Evolutionary conservation across 2,329 filamentous ascomycete species (phyloP), one percentile per base, ranked within the genome.

Genomic region (Sclerotinia nivalis): DNA sequence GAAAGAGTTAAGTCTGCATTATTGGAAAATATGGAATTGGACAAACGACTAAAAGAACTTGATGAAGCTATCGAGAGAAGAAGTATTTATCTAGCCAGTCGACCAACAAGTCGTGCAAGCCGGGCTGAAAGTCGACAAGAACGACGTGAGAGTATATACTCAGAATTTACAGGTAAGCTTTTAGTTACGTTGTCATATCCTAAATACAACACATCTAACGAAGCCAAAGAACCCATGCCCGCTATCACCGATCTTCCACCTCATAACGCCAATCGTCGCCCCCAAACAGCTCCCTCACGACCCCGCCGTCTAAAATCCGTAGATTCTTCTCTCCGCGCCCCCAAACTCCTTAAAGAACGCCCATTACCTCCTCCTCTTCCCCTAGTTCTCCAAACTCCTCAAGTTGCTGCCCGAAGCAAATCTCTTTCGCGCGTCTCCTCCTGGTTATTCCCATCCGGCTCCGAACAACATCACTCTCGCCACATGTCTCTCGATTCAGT

Each of bases 401-500:
- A 67, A 2, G 84, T 85, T n/a, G 87, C 87, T 86, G 86, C 1
- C 77, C 89, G 89, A 81, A 90, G 89, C 82, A 90, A 89, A 76
- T 89, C 87, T 0, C 89, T 90, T 76, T 87, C 87, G 13, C 83
- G 84, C 22, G 85, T 89, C 12, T 89, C 87, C 3, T 84, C 78
- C 73, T 89, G 87, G 87, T 80, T 89, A 37, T 87, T 85, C 73
- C 84, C 76, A 15, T 55, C 60, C 22, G 20, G 68, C 74, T 40
- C 60, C 4, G 37, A 28, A n/a, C n/a, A 37, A 10, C 18, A 59
- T 77, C 78, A 79, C 67, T 78, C 76, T 45, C 79, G 78, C 25
- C 81, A 82, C 65, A 77, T 82, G 65, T 83, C 82, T 69, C 75
- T 84, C 43, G 83, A 86, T 71, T 84, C 83, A 4, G 78, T 88